Evolutionary conservation across 768 basidiomycete species (phyloP).

Genomic region (Collybia mongolica): DNA sequence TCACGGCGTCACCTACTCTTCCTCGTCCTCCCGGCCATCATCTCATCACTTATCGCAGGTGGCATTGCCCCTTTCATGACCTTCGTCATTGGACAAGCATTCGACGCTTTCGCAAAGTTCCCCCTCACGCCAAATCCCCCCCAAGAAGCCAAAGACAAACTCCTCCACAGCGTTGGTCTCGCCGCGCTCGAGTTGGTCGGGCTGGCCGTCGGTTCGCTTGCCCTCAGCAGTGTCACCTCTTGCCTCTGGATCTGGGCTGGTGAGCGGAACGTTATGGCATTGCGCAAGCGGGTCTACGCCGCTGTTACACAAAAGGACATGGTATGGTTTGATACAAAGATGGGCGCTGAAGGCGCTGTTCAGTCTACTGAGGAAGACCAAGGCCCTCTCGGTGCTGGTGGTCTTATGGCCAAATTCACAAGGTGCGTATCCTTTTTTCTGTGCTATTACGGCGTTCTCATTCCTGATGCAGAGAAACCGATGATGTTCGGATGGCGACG

Average conservation of each 20-base stretch:
- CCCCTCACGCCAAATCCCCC: slow-evolving; percentile 29
- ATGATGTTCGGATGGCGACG: slow-evolving; percentile 85
- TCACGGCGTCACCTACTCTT: slow-evolving; percentile 53
- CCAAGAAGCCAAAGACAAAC: slow-evolving; percentile 40
- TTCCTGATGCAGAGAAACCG: slow-evolving; percentile 71
- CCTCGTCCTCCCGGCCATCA: slow-evolving; percentile 63
- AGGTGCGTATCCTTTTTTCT: not conserved
- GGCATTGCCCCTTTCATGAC: slow-evolving; percentile 89
- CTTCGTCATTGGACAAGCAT: slow-evolving; percentile 71
- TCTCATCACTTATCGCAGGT: slow-evolving; percentile 63
- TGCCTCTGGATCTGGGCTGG: slow-evolving; percentile 87
- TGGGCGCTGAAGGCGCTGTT: slow-evolving; percentile 46
- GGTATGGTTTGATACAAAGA: slow-evolving; percentile 89
- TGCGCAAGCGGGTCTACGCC: slow-evolving; percentile 68
- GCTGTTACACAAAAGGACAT: slow-evolving; percentile 71
- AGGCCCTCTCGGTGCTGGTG: slow-evolving; percentile 4
- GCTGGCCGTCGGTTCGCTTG: slow-evolving; percentile 63
- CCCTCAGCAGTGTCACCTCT: slow-evolving; percentile 73
- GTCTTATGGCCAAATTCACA: slow-evolving; percentile 4
- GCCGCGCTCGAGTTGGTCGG: slow-evolving; percentile 66
- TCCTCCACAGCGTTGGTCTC: slow-evolving; percentile 57
- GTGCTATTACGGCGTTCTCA: not conserved
- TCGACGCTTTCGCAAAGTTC: slow-evolving; percentile 70
- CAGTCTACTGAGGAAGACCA: not conserved
- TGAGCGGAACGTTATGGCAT: slow-evolving; percentile 69